Base-by-base conservation (phyloP, 257 asterid genomes). In the Fraxinus anomala region DNA sequence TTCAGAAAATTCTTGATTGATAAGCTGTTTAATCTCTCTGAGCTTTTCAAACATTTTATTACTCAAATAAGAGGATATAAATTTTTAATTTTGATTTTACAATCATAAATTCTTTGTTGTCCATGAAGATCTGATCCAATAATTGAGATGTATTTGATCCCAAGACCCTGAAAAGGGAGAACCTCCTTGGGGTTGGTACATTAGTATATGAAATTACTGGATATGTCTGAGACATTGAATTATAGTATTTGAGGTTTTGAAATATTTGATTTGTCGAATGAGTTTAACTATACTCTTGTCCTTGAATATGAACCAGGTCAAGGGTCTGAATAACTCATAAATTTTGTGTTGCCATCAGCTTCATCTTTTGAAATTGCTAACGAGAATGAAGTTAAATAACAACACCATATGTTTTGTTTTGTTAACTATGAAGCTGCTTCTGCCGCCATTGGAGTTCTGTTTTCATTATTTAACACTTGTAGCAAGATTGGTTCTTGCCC, bases 1-100 rank as follows among this genome's bases (percentile, higher is more conserved):
- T 93, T 93, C 99, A 87, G 99, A 93, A 79, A 78, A 89, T 84
- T 87, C 92, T 74, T 95, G 99, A 95, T 95, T 73, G 98, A 93
- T 72, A 94, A 83, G 89, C 91, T 87, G 91, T 76, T 76, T 37
- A 56, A 44, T 61, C 59, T 26, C 6, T 42, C 89, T 85, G 91
- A 87, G 86, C 81, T 82, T 76, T 6, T 44, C 36, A n/a, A 21
- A 59, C 30, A 1, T 6, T 59, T 2, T 3, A 16, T 0, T 17
- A 16, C 1, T 23, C 11, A 23, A 8, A 24, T 39, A 16, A 19
- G 8, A 30, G 21, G 24, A 26, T 72, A 31, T 5, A n/a, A 9
- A 3, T 12, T 1, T n/a, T 21, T 7, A 56, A 26, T 2, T 69
- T 26, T n/a, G 44, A 17, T 44, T 24, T 24, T 26, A 34, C 26